A percentile compares a stretch with the other conserved stretches of the same genome.
Evolutionary conservation across 1,284 basidiomycete genomes (phyloP).

Genomic region (Athelia psychrophila): DNA sequence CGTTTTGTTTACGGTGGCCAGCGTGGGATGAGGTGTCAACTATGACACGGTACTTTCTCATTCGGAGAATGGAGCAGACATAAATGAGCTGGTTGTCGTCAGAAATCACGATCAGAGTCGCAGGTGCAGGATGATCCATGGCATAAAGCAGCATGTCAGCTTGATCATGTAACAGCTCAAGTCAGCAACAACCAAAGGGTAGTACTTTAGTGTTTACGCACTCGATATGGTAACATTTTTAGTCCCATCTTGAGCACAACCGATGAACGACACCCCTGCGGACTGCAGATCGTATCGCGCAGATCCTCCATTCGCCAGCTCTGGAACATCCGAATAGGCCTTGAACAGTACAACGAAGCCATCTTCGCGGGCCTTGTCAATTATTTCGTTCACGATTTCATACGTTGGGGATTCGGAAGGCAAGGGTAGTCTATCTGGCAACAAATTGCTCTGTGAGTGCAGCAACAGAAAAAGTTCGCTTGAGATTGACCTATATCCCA

Average conservation of each 20-base stretch:
- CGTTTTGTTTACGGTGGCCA: slow-evolving; percentile 3
- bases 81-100: slow-evolving; percentile 49
- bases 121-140: slow-evolving; percentile 41
- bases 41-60: slow-evolving; percentile 39
- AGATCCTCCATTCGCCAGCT: slow-evolving; percentile 28
- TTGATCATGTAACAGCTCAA: slow-evolving; percentile 13
- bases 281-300: slow-evolving; percentile 34
- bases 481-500: slow-evolving; percentile 30
- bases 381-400: slow-evolving; percentile 27
- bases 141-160: slow-evolving; percentile 49
- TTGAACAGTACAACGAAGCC: slow-evolving; percentile 35
- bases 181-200: slow-evolving; percentile 1
- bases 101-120: slow-evolving; percentile 42
- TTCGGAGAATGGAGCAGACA: slow-evolving; percentile 36
- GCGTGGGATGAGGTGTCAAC: slow-evolving; percentile 27
- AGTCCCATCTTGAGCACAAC: slow-evolving; percentile 55
- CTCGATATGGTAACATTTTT: slow-evolving; percentile 42
- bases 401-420: slow-evolving; percentile 35
- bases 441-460: background rate
- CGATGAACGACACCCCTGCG: slow-evolving; percentile 55
- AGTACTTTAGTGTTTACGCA: slow-evolving; percentile 12
- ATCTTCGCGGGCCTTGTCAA: slow-evolving; percentile 26
- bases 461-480: too few relatives aligned
- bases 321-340: slow-evolving; percentile 31
- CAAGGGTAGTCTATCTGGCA: slow-evolving; percentile 51